phyloP scores from a whole-genome alignment of 78 protist species.

The Tieghemostelium lacteum region DNA sequence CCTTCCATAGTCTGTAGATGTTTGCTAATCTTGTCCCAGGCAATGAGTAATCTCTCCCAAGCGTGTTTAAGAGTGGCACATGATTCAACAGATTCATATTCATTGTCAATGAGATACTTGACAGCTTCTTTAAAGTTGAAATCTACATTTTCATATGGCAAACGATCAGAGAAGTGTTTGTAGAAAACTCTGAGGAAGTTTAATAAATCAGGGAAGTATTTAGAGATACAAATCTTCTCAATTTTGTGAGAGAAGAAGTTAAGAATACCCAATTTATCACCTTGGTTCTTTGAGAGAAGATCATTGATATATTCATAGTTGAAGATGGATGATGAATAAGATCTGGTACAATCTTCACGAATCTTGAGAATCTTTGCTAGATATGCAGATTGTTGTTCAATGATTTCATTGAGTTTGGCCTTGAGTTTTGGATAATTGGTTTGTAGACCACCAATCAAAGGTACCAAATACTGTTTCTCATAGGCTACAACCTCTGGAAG shows the following conservation, averaged over 20 bases:
- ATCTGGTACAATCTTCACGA: not conserved
- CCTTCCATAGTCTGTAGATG: slow-evolving; percentile 51
- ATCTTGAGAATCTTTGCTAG: not conserved
- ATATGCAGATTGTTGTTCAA: not conserved
- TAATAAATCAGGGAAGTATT: slow-evolving; percentile 14
- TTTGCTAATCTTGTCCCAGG: slow-evolving; percentile 4
- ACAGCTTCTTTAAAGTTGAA: not conserved
- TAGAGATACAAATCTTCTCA: slow-evolving; percentile 38
- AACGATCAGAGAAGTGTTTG: not conserved
- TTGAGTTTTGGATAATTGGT: not conserved
- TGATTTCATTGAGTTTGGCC: not conserved
- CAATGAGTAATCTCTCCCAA: not conserved
- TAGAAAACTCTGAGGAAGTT: not conserved
- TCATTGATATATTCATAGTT: not conserved
- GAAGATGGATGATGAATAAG: not conserved
- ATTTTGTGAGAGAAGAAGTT: slow-evolving; percentile 31
- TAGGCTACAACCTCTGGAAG: not conserved
- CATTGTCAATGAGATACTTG: not conserved
- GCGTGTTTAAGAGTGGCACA: not conserved
- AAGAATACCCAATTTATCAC: not conserved
- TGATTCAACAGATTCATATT: not conserved
- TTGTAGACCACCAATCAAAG: not conserved
- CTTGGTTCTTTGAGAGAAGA: not conserved
- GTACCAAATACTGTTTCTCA: slow-evolving; percentile 19
- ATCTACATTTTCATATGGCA: not conserved